Base-by-base conservation (phyloP, 2,329 filamentous ascomycete species). In the Penicillium polonicum region DNA sequence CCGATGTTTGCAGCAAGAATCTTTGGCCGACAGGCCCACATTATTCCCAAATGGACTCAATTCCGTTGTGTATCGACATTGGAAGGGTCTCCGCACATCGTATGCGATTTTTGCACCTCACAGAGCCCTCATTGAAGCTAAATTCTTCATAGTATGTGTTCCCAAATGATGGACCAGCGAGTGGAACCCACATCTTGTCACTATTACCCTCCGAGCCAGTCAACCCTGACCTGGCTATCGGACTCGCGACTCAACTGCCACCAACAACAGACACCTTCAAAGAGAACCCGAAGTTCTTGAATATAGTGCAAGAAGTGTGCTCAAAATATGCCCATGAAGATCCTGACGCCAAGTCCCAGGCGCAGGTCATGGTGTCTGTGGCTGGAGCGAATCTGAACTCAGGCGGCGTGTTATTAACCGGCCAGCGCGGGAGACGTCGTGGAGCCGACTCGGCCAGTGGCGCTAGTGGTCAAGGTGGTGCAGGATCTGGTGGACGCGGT, bases 301-400 rank as follows among this genome's bases (percentile, higher is more conserved):
- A 74, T 12, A 81, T 85, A 50, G 72, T 88, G 0, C 82, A 86
- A 63, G 78, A 80, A 3, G 81, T 86, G 7, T 74, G 86, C 55
- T 72, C 78, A 29, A 72, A 81, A 36, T 72, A 86, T 67, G 85
- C 84, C 1, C 74, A 78, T 21, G 68, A 80, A 50, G 85, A 88
- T 59, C 83, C 83, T 0, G 78, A 80, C 21, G 80, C 85, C 12
- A 76, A 82, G 60, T 80, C 81, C 3, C 83, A 86, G 71, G 85
- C 85, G 4, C 78, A 82, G 39, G 82, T 84, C 52, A 86, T 85
- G 76, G 80, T 81, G 5, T 86, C 83, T 2, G 81, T 82, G 2
- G 79, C 82, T 5, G 85, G 84, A 23, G 80, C 82, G 36, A 79
- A 79, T 31, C 71, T 86, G 17, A 80, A 78, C 41, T 78, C 77